Base-by-base conservation (phyloP, 192 early-diverging fungal species). In the Backusella mclennaniae region DNA sequence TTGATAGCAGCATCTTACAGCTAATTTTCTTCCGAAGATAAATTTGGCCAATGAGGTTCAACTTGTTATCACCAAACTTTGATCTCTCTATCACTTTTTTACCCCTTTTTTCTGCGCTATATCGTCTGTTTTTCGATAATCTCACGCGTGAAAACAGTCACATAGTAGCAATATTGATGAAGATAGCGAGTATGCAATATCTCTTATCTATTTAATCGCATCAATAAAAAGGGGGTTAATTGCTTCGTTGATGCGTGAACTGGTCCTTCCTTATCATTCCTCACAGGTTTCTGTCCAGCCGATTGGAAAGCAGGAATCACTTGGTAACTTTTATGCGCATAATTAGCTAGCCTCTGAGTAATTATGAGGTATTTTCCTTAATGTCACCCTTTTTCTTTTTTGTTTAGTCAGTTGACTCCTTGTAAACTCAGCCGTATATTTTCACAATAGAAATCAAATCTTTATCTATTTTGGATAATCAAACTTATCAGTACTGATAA, bases 391-490 rank as follows among this genome's bases (percentile, higher is more conserved):
- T 63, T 39, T 63, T 63, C 56, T 23, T 26, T 63, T 63, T 63
- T 63, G 56, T 63, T 63, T 9, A 63, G 23, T 63, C 56, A 63
- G 56, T 26, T 26, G 56, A 63, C 56, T 63, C 21, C 23, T 63
- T 63, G 26, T 63, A 63, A 63, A 63, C 56, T 63, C 56, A 63
- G 56, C 56, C 26, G 14, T 63, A 12, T n/a, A 49, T 49, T 49
- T 49, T 49, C 46, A 49, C 46, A 49, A 49, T 49, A 49, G 46
- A 49, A 49, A 49, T 49, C 46, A 21, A 6, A 49, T n/a, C 46
- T 63, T 63, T 63, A 63, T 63, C 56, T 63, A 63, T 29, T 63
- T 63, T 12, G 56, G 56, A 63, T 63, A 63, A 63, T 63, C 56
- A 63, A 63, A 63, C 53, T 56, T 56, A 56, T 56, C 53, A 56